A percentile compares a stretch with the other conserved stretches of the same genome.
Evolutionary conservation across 768 basidiomycete species (phyloP).

Genomic region (Tricholoma terreum): DNA sequence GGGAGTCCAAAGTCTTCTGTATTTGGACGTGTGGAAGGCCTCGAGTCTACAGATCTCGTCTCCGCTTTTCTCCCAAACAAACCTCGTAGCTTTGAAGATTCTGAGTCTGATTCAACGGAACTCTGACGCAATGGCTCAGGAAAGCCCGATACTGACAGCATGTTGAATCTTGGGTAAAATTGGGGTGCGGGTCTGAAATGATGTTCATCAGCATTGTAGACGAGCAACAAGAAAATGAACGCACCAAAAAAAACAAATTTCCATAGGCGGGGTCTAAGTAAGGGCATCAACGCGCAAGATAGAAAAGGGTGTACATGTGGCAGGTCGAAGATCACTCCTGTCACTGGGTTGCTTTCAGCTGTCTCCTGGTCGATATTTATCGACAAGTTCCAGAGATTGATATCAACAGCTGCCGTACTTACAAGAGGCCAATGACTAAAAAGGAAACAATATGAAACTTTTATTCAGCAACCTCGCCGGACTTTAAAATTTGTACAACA

Average conservation of each 20-base stretch:
- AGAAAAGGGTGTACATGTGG: not conserved
- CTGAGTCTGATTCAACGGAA: constrained; percentile 7
- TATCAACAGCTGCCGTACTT: constrained; percentile 7
- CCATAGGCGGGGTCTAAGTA: not conserved
- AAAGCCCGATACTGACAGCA: constrained; percentile 35
- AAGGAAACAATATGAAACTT: constrained; percentile 1
- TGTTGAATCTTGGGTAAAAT: not conserved
- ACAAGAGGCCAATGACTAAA: not conserved
- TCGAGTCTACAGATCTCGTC: constrained; percentile 9
- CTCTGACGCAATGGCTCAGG: constrained; percentile 30
- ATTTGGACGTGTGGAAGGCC: constrained; percentile 7
- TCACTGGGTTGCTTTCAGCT: not conserved
- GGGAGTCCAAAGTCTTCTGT: constrained; percentile 15
- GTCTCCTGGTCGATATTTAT: too few relatives aligned
- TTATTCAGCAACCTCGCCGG: constrained; percentile 4
- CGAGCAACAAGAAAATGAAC: not conserved
- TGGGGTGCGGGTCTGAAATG: not conserved
- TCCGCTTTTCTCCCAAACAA: constrained; percentile 26
- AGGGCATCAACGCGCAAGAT: not conserved
- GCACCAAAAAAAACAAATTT: not conserved
- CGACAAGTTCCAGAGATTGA: constrained; percentile 8
- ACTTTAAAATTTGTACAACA: not conserved
- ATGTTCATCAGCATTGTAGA: not conserved
- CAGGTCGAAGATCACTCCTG: constrained; percentile 6
- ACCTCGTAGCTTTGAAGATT: constrained; percentile 16